Evolutionary conservation across 768 basidiomycete genomes (phyloP), one percentile per base, ranked within the genome.

Genomic region (Trametes cingulata): DNA sequence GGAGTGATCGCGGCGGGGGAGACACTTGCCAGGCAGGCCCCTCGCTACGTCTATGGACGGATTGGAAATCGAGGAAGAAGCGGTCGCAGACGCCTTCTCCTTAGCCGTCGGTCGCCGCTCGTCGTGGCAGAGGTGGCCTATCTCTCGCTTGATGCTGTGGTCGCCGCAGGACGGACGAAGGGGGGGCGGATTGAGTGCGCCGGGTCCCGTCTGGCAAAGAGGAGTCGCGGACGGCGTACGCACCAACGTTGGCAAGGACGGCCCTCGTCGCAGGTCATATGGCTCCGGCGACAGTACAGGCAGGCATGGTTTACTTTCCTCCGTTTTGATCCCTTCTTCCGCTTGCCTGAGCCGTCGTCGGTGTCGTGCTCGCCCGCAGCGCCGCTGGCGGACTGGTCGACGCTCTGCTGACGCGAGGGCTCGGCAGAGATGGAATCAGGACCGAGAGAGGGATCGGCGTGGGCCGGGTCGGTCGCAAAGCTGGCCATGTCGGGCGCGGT

Each of bases 251-350:
- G 90, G 73, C 95, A 97, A 15, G 95, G 95, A 37, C 90, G 78
- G 17, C 90, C 90, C 68, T 92, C 91, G 70, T 93, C 91, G 76
- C 91, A 93, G 8, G 90, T 91, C 91, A 93, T 91, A 83, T 91
- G 91, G 79, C 91, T 93, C 61, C 92, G 79, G 71, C 93, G 82
- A 75, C 94, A 97, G 73, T 95, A 97, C 42, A 97, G 77, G 71
- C 94, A 97, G 6, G 95, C 94, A 76, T 95, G 93, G 72, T 93
- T 93, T 59, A 93, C 91, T 72, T 95, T 95, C 56, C 91, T 77
- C 63, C 92, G 77, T 75, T 90, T 91, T 12, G 84, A 68, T 25
- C 65, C 64, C 55, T 75, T 75, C 59, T 78, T 77, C 67, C 74
- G 76, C 73, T 77, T 81, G 70, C 74, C 77, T 10, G 69, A 69